Evolutionary conservation across 1,284 basidiomycete species (phyloP), one percentile per base, ranked within the genome.

Genomic region (Neonothopanus nambi): DNA sequence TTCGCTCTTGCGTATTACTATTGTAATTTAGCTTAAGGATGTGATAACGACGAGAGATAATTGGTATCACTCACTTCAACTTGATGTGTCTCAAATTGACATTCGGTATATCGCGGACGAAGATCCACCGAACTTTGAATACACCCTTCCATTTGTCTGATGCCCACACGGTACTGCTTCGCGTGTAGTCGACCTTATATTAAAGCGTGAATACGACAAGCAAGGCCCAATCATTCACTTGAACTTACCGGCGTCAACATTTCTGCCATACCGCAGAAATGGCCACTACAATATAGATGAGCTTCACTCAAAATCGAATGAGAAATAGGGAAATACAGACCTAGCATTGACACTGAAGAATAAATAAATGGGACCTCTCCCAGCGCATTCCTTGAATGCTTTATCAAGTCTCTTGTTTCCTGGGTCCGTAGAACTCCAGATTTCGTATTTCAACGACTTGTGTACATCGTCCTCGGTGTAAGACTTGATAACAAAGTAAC

Each of bases 131-230:
- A 50, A 96, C 91, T 72, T 93, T 93, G 78, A 96, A 95, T 49
- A 95, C 92, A 20, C 95, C 95, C 72, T 98, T 97, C 95, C 95
- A 98, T 69, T 98, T 98, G 73, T 97, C 93, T 36, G 94, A 95
- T 0, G 94, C 93, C 95, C 95, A 98, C 8, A 98, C 95, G 2
- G 89, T 96, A 57, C 89, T 92, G 68, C 87, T 92, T 49, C 87
- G 80, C 7, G 89, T 88, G 67, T 93, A 91, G 65, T 93, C 90
- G 23, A 92, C 87, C 80, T 87, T n/a, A n/a, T n/a, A n/a, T n/a
- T n/a, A n/a, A n/a, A 18, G 6, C 23, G 12, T 24, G 28, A 9
- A 17, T 43, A 21, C 3, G 41, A 20, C 5, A 38, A 15, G 18
- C 12, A 37, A 5, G 2, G 20, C n/a, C 8, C n/a, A 24, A n/a